Conservation (phyloP, 129 eudicot species). For the Mikania micrantha region DNA sequence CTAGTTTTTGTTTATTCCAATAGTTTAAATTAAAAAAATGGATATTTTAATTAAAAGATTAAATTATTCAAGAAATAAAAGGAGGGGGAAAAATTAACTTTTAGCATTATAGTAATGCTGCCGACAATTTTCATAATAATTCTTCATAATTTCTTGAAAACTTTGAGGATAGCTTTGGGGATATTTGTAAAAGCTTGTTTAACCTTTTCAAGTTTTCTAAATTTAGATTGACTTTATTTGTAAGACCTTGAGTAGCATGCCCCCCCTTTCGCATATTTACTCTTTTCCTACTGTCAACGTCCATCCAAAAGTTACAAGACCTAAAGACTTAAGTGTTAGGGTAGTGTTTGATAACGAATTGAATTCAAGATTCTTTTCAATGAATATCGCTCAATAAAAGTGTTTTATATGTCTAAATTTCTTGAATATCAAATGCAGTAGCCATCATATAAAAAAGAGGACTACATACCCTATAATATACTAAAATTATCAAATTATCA, state of each 20-base stretch:
- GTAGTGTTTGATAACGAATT: too few species aligned
- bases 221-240: conserved; percentile 15
- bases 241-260: conserved; percentile 22
- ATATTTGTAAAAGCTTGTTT: conserved; percentile 22
- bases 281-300: neutral
- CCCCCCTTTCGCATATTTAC: conserved; percentile 15
- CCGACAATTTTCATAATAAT: conserved; percentile 35
- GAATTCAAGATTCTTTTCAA: too few species aligned
- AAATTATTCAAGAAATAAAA: too few species aligned
- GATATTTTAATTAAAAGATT: too few species aligned
- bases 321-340: too few species aligned
- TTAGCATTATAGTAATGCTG: conserved; percentile 25
- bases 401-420: too few species aligned
- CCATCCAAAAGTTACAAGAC: neutral
- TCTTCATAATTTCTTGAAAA: conserved; percentile 28
- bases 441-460: too few species aligned
- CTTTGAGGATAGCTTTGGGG: conserved; percentile 33
- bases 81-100: neutral
- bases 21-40: neutral
- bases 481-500: too few species aligned
- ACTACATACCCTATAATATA: too few species aligned
- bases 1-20: neutral
- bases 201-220: conserved; percentile 14
- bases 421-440: too few species aligned
- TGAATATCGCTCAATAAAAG: too few species aligned